Conservation (phyloP, 352 stramenopile genomes). For the Globisporangium alternatum region DNA sequence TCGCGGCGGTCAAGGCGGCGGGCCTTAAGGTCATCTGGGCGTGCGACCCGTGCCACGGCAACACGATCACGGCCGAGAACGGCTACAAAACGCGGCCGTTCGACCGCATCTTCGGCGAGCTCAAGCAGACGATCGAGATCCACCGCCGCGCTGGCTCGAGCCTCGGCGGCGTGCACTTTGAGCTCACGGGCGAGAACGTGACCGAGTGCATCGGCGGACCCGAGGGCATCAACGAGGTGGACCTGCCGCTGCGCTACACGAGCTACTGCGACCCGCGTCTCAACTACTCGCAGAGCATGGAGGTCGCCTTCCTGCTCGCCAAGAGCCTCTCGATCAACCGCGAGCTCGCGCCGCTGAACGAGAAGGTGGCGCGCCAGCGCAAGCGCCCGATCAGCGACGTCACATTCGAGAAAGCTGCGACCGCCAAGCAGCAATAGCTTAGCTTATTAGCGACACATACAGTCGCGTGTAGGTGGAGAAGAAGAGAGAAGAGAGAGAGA, state of each 20-base stretch:
- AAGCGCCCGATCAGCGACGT: conserved; percentile 46
- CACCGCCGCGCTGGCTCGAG: conserved; percentile 93
- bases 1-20: conserved; percentile 94
- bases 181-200: conserved; percentile 98
- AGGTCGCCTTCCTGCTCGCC: conserved; percentile 97
- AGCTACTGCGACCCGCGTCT: conserved; percentile 98
- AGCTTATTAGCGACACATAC: no score
- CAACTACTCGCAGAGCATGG: conserved; percentile 98
- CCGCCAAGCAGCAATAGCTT: not conserved
- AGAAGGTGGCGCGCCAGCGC: conserved; percentile 40
- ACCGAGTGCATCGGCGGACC: conserved; percentile 98
- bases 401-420: not conserved
- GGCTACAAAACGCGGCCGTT: conserved; percentile 98
- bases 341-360: conserved; percentile 61
- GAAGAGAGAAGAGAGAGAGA: not conserved
- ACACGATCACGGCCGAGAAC: conserved; percentile 97
- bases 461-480: not conserved
- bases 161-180: conserved; percentile 95
- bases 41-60: conserved; percentile 96
- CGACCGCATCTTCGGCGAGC: conserved; percentile 94
- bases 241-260: conserved; percentile 93
- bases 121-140: conserved; percentile 97
- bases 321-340: conserved; percentile 83
- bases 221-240: conserved; percentile 91
- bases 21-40: conserved; percentile 96